Evolutionary conservation across 169 alveolate genomes (phyloP), one percentile per base, ranked within the genome.

Genomic region (Babesia caballi): DNA sequence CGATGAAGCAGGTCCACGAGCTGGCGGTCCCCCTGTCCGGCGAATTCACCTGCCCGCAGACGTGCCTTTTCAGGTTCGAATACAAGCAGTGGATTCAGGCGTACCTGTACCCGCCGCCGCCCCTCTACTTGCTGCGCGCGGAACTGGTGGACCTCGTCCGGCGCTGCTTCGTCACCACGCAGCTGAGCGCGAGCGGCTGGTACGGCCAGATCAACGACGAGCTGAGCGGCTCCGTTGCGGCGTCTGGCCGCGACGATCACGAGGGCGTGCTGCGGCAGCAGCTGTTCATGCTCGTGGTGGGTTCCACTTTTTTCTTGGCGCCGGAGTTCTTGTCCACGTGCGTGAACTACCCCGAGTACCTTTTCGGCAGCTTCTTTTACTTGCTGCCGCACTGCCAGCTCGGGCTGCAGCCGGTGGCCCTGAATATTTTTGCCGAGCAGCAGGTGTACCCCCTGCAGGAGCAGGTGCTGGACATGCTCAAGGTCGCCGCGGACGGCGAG

Each of bases 31-130:
- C 86, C 7, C 21, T 78, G 41, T 19, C 58, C 12, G 86, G 82
- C 9, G 19, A 67, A 6, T 59, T 66, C 32, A 40, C 56, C 40
- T 58, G 75, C 44, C 19, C 36, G n/a, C 49, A 53, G 23, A 17
- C 49, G 35, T 63, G 61, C 14, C 60, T 63, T 7, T 14, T 63
- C 12, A 46, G 35, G 7, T 35, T 68, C 42, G 75, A 61, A 32
- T 78, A 78, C 53, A 8, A 27, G 66, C 59, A 59, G 38, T 58
- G 71, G 66, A 30, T 78, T 4, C 11, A 33, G 9, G 49, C 23
- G 75, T 78, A 66, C 19, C 54, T 78, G 44, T 68, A 68, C 25
- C 84, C 86, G 11, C 82, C 82, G 2, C 86, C 86, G 25, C 86
- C 82, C 14, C 42, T 78, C 3, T 67, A 78, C 30, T 0, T 35